Base-by-base conservation (phyloP, 169 alveolate genomes). In the Besnoitia besnoiti region DNA sequence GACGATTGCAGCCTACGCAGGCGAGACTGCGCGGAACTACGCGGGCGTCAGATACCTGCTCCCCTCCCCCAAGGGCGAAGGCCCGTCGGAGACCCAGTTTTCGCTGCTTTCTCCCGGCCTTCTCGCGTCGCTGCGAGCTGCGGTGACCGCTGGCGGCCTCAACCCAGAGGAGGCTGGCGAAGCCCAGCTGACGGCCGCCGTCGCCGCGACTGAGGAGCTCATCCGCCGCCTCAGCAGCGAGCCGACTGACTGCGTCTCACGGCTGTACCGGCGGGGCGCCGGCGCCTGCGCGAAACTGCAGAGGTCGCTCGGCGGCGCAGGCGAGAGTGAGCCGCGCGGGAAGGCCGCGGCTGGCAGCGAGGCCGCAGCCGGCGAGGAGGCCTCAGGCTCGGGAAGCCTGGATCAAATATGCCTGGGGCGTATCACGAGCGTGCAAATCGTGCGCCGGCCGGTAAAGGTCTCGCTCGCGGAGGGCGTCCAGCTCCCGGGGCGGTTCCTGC, bases 181-280 rank as follows among this genome's bases (percentile, higher is more conserved):
- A 4, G 0, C 49, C 37, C 87, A 77, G 87, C 40, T 77, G 30
- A 27, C 87, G 0, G 87, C 87, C 0, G 87, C 61, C 8, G n/a
- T 77, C 44, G 87, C 87, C 14, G 87, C 87, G 30, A 35, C 87
- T 30, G 61, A 77, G 14, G 87, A 39, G 40, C 40, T 77, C 39
- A 19, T n/a, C 30, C 67, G 67, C 27, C 67, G 24, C 4, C 67
- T 55, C 67, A 55, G 30, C 3, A n/a, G n/a, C n/a, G n/a, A n/a
- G n/a, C n/a, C n/a, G n/a, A n/a, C n/a, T n/a, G n/a, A n/a, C n/a
- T n/a, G n/a, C n/a, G n/a, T n/a, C n/a, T n/a, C n/a, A n/a, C n/a
- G n/a, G n/a, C n/a, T n/a, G n/a, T n/a, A n/a, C n/a, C n/a, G n/a
- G n/a, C n/a, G n/a, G n/a, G n/a, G n/a, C n/a, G n/a, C n/a, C n/a